These are phyloP conservation scores for Aechmea fasciata DNA, from an alignment of 176 grass and related monocot genomes.

Conservation along the genomic window DNA sequence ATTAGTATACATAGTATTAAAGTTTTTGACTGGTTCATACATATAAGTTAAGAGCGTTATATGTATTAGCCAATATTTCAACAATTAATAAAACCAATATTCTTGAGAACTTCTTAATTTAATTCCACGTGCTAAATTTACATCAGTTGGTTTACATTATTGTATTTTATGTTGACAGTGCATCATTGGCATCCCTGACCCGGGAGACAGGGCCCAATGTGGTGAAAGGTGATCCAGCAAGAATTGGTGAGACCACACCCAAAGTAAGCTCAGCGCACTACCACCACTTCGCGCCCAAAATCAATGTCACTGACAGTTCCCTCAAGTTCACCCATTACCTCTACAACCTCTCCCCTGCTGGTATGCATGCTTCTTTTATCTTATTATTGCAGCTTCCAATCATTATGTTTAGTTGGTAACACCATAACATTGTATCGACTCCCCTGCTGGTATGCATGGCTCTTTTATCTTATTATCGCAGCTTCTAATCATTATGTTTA, in stretches of 20 bases:
- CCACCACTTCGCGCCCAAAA: slow-evolving; percentile 59
- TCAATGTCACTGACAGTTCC: slow-evolving; percentile 86
- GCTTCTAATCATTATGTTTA: not conserved
- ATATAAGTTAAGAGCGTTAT: too few relatives aligned
- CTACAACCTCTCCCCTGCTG: slow-evolving; percentile 90
- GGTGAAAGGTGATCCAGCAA: slow-evolving; percentile 74
- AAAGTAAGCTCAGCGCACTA: slow-evolving; percentile 37
- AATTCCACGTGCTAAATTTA: not conserved
- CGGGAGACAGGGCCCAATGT: slow-evolving; percentile 82
- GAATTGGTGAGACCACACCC: slow-evolving; percentile 36
- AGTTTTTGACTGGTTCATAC: too few relatives aligned
- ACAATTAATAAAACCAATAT: not conserved
- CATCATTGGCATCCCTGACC: slow-evolving; percentile 92
- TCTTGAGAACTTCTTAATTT: not conserved
- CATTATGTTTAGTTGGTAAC: not conserved
- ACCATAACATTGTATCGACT: slow-evolving; percentile 31
- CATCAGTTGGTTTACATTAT: not conserved
- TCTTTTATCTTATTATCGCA: not conserved
- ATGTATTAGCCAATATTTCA: too few relatives aligned
- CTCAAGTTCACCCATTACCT: slow-evolving; percentile 99
- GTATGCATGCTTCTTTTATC: slow-evolving; percentile 15
- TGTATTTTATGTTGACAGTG: slow-evolving; percentile 33
- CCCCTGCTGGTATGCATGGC: slow-evolving; percentile 50
- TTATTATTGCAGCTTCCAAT: not conserved
- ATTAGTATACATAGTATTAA: too few relatives aligned